Evolutionary conservation across 192 early-diverging fungal species (phyloP).

Genomic region (Coemansia sp.): DNA sequence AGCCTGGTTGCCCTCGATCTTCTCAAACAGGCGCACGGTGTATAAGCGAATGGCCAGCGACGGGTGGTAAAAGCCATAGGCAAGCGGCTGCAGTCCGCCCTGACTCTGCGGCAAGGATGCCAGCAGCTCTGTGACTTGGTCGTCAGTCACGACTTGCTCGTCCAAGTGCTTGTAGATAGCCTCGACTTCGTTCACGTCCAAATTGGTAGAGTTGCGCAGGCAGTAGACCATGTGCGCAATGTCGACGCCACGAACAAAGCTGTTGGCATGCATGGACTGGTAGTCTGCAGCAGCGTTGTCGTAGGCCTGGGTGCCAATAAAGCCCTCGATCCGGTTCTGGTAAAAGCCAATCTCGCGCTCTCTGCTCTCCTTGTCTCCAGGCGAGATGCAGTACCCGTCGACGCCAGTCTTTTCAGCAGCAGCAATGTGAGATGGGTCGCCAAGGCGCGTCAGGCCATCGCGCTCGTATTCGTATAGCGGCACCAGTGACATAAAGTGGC

Average conservation of each 20-base stretch:
- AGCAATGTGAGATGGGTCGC: conserved; percentile 36
- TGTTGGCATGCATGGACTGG: conserved; percentile 56
- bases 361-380: conserved; percentile 70
- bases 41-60: conserved; percentile 66
- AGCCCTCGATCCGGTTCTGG: conserved; percentile 85
- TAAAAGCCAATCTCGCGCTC: conserved; percentile 74
- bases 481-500: conserved; percentile 79
- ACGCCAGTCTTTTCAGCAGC: conserved; percentile 50
- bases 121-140: conserved; percentile 78
- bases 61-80: conserved; percentile 80
- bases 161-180: conserved; percentile 72
- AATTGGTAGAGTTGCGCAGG: conserved; percentile 57
- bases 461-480: conserved; percentile 77
- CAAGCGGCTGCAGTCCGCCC: conserved; percentile 82
- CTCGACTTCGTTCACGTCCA: conserved; percentile 66
- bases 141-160: conserved; percentile 68
- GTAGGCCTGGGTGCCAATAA: conserved; percentile 78
- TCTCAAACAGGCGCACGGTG: conserved; percentile 73
- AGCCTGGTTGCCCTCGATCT: conserved; percentile 70
- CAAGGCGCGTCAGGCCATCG: conserved; percentile 65
- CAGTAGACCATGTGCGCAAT: conserved; percentile 69
- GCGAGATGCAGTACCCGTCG: conserved; percentile 60
- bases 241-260: conserved; percentile 70
- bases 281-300: conserved; percentile 69
- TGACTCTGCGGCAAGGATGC: conserved; percentile 75